phyloP scores from a whole-genome alignment of 2,329 filamentous ascomycete species.

The Nectriaceae sp. region DNA sequence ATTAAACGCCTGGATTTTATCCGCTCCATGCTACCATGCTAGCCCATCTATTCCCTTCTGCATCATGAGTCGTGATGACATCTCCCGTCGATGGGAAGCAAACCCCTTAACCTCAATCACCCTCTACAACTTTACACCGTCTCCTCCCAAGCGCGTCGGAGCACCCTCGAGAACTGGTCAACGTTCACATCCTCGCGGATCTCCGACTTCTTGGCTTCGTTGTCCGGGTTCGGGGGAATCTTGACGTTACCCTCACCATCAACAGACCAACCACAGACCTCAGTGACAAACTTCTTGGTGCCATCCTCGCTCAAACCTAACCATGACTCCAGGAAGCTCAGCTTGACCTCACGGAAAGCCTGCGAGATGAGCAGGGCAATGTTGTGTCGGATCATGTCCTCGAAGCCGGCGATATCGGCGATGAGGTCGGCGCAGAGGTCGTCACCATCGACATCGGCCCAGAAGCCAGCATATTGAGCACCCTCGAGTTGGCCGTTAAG shows the following conservation, averaged over 20 bases:
- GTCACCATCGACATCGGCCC: constrained; percentile 88
- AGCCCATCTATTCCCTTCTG: constrained; percentile 23
- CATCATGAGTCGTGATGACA: constrained; percentile 34
- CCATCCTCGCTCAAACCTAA: constrained; percentile 69
- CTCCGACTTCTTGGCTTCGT: constrained; percentile 94
- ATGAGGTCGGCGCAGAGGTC: constrained; percentile 95
- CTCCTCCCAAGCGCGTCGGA: constrained; percentile 85
- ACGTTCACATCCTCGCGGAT: constrained; percentile 95
- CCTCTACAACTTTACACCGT: constrained; percentile 31
- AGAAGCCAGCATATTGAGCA: constrained; percentile 90
- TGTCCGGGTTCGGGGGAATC: constrained; percentile 92
- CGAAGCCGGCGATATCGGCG: constrained; percentile 91
- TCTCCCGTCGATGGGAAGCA: constrained; percentile 25
- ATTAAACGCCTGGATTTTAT: constrained; percentile 39
- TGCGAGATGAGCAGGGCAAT: constrained; percentile 88
- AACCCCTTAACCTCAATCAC: constrained; percentile 19
- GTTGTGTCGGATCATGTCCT: constrained; percentile 86
- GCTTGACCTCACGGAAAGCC: constrained; percentile 72
- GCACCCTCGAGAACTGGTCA: constrained; percentile 79
- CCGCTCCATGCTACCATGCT: constrained; percentile 34
- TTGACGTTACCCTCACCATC: constrained; percentile 66
- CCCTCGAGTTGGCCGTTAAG: constrained; percentile 88
- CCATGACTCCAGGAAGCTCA: constrained; percentile 72
- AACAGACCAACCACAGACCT: constrained; percentile 85
- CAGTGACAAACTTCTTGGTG: constrained; percentile 76